phyloP scores from a whole-genome alignment of 2,329 filamentous ascomycete genomes.

The Ophiognomonia clavigignenti-juglandacearum region DNA sequence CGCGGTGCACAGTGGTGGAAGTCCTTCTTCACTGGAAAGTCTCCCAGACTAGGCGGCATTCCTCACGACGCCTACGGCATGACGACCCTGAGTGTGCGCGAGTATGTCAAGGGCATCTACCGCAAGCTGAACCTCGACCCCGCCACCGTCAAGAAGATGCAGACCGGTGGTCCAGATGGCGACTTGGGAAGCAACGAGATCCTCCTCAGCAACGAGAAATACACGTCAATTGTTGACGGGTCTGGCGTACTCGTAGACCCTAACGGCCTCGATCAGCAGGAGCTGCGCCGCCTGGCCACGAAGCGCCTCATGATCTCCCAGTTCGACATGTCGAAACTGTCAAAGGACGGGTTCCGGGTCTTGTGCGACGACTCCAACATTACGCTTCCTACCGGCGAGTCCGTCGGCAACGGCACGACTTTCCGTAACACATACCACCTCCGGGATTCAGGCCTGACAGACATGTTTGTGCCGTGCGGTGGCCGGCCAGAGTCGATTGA shows the following conservation, averaged over 20 bases:
- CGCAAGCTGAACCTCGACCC: slow-evolving; percentile 90
- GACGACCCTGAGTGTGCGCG: slow-evolving; percentile 93
- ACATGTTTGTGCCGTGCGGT: slow-evolving; percentile 92
- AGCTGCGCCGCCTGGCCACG: slow-evolving; percentile 81
- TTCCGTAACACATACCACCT: slow-evolving; percentile 99
- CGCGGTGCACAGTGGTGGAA: slow-evolving; percentile 98
- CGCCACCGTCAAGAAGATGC: slow-evolving; percentile 81
- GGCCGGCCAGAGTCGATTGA: slow-evolving; percentile 96
- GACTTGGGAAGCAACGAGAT: slow-evolving; percentile 98
- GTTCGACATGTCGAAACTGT: slow-evolving; percentile 82
- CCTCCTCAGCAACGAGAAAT: slow-evolving; percentile 90
- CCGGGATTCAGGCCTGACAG: slow-evolving; percentile 69
- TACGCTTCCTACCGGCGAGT: slow-evolving; percentile 80
- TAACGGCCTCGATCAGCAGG: slow-evolving; percentile 77
- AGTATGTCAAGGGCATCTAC: slow-evolving; percentile 96
- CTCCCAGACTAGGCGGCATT: slow-evolving; percentile 90
- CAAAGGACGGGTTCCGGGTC: slow-evolving; percentile 82
- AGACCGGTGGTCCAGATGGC: slow-evolving; percentile 94
- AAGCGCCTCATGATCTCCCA: slow-evolving; percentile 83
- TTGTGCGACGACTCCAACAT: slow-evolving; percentile 87
- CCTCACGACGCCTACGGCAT: slow-evolving; percentile 96
- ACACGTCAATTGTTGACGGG: slow-evolving; percentile 92
- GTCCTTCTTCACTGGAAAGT: slow-evolving; percentile 99
- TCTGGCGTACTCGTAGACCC: slow-evolving; percentile 92
- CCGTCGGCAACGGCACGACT: slow-evolving; percentile 82